Evolutionary conservation across 495 filamentous ascomycete genomes (phyloP).

Genomic region (Opeltia flavorubescens): DNA sequence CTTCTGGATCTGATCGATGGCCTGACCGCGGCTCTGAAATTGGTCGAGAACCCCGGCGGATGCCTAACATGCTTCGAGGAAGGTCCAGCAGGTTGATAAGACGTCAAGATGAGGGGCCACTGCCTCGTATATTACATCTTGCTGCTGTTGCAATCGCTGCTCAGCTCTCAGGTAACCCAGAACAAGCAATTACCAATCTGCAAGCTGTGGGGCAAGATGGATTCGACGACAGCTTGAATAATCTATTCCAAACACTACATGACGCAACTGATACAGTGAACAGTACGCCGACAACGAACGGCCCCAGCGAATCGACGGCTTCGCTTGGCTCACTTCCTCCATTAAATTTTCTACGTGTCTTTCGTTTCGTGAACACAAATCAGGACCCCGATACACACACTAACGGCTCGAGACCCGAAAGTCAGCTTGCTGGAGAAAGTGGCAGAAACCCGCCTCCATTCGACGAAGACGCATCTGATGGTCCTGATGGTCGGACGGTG

Average conservation of each 20-base stretch:
- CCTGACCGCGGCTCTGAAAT: conserved; percentile 11
- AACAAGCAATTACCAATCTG: conserved; percentile 41
- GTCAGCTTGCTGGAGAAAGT: conserved; percentile 5
- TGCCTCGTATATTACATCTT: conserved; percentile 43
- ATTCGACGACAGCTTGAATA: conserved; percentile 40
- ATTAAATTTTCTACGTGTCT: conserved; percentile 46
- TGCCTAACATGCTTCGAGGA: conserved; percentile 31
- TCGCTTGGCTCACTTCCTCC: conserved; percentile 26
- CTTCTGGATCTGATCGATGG: conserved; percentile 10
- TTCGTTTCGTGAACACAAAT: conserved; percentile 39
- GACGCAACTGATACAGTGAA: conserved; percentile 31
- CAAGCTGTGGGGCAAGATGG: conserved; percentile 43
- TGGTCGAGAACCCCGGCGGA: conserved; percentile 20
- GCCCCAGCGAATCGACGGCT: conserved; percentile 18
- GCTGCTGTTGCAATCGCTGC: conserved; percentile 47
- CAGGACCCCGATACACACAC: conserved; percentile 17
- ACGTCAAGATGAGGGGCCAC: conserved; percentile 42
- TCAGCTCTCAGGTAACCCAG: conserved; percentile 41
- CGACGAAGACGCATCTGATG: conserved; percentile 32
- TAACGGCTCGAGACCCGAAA: conserved; percentile 1
- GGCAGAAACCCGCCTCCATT: conserved; percentile 16
- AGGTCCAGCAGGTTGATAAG: conserved; percentile 35
- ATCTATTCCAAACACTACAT: conserved; percentile 42
- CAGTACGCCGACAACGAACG: conserved; percentile 15
- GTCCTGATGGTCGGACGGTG: conserved; percentile 45